Conservation (phyloP, 2,329 filamentous ascomycete genomes). For the Diatrype stigma region DNA sequence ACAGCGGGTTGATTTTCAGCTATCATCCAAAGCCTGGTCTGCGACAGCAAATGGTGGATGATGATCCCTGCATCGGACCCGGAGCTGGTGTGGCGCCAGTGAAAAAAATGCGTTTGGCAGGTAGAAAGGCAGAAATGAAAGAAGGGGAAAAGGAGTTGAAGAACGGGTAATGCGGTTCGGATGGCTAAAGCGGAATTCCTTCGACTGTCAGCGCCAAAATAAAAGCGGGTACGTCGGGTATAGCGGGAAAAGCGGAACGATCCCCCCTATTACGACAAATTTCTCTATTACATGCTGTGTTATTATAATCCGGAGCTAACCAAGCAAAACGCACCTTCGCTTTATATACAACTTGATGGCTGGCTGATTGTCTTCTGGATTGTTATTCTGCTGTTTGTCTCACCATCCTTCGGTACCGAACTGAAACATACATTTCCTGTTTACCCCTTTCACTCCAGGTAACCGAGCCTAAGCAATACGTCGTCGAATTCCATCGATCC, state of each 20-base stretch:
- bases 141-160: conserved; percentile 1
- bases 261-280: too few species aligned
- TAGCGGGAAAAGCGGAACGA: not conserved
- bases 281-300: not conserved
- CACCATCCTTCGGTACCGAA: too few species aligned
- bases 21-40: not conserved
- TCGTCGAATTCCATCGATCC: too few species aligned
- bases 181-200: not conserved
- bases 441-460: too few species aligned
- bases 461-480: too few species aligned
- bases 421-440: too few species aligned
- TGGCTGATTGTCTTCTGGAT: too few species aligned
- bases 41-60: not conserved
- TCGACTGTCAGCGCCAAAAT: too few species aligned
- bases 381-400: too few species aligned
- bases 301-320: too few species aligned
- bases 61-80: not conserved
- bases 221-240: not conserved
- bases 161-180: not conserved
- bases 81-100: not conserved
- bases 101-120: not conserved
- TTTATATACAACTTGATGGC: too few species aligned
- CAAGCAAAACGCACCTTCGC: too few species aligned
- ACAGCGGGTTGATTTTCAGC: not conserved
- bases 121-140: not conserved